Base-by-base conservation (phyloP, 345 rosid genomes). In the Eucalyptus regnans region DNA sequence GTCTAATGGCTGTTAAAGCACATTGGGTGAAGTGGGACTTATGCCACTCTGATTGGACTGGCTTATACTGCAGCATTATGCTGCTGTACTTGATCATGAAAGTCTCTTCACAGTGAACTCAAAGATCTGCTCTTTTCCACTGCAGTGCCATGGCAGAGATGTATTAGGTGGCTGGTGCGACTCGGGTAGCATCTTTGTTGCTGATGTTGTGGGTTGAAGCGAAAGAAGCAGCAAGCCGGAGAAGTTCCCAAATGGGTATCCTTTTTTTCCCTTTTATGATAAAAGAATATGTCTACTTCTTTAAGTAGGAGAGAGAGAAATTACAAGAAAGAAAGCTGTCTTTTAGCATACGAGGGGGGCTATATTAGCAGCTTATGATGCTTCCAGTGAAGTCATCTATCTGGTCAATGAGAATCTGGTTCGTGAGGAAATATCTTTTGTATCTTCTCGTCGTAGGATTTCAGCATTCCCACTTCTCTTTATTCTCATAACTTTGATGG, bases 121-220 rank as follows among this genome's bases (percentile, higher is more conserved):
- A 41, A 79, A 31, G n/a, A 33, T 71, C 56, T 31, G 48, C 60
- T 71, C 54, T 44, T 86, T 43, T 52, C 71, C 33, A 89, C 54
- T 94, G 93, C 95, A 95, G 96, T 92, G 93, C 89, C 91, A 89
- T 33, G 90, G 91, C 92, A 91, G 89, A 88, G 97, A 95, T 88
- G 87, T 93, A 13, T 20, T 94, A 87, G 96, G 95, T 10, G 96
- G 97, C 64, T 95, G 97, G 97, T 94, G 96, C 50, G 96, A 94
- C 91, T 95, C 96, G 2, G 95, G 95, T 41, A 94, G 95, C 92
- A 91, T 95, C 87, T 95, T 95, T 29, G 89, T 95, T 88, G 96
- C 93, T 50, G 96, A 95, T 50, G 90, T 94, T 88, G 91, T 80
- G 48, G 90, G 90, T 68, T 89, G 80, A 89, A 86, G 76, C 88